A percentile compares a stretch with the other conserved stretches of the same genome.
Conservation (phyloP, 768 basidiomycete species). For the Artomyces pyxidatus region DNA sequence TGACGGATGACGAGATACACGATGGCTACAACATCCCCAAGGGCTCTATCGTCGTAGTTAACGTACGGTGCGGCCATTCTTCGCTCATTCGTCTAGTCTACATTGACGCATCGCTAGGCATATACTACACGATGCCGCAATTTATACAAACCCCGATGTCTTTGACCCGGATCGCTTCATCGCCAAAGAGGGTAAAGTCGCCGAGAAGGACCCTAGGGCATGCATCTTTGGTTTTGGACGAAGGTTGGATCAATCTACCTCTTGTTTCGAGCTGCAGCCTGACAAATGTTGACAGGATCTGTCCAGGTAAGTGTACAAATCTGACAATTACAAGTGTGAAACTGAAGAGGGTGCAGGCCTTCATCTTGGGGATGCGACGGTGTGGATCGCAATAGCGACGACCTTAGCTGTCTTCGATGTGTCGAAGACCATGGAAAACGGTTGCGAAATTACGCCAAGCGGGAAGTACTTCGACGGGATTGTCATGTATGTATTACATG, state of each 20-base stretch:
- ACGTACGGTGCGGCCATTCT: conserved; percentile 21
- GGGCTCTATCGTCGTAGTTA: conserved; percentile 26
- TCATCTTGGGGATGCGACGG: conserved; percentile 4
- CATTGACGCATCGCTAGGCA: conserved; percentile 12
- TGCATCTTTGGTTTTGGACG: conserved; percentile 19
- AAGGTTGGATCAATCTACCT: conserved; percentile 2
- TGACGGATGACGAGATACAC: background rate
- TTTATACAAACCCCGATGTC: conserved; percentile 18
- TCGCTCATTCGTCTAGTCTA: background rate
- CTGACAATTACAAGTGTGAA: background rate
- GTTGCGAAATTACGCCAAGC: background rate
- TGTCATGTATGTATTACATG: background rate
- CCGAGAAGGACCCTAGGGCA: conserved; percentile 12
- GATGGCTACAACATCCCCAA: conserved; percentile 21
- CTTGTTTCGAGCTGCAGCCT: background rate
- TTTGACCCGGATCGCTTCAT: conserved; percentile 24
- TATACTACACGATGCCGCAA: conserved; percentile 21
- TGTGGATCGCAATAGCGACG: conserved; percentile 5
- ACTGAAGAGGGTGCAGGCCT: too few relatives aligned
- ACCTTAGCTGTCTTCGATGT: background rate
- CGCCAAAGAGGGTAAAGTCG: background rate
- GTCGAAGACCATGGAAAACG: background rate
- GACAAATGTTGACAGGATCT: background rate
- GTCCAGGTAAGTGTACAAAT: conserved; percentile 1
- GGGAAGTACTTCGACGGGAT: background rate